A percentile compares a stretch with the other conserved stretches of the same genome.
These are phyloP conservation scores for Heteromeles arbutifolia DNA, from an alignment of 306 rosid genomes.

Conservation along the genomic window DNA sequence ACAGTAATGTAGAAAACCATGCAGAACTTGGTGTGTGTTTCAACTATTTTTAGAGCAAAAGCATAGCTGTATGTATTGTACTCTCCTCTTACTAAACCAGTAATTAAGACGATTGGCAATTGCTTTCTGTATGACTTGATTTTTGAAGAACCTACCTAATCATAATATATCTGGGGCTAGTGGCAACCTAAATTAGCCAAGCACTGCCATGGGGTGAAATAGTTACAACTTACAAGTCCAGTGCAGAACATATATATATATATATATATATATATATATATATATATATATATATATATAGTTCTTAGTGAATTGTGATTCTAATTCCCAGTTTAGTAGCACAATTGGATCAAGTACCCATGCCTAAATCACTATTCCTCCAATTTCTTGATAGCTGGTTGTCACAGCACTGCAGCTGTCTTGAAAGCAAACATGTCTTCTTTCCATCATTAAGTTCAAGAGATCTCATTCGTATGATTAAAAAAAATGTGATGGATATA, in stretches of 20 bases:
- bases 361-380: not conserved
- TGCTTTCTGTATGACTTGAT: not conserved
- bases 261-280: too few species aligned
- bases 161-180: not conserved
- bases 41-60: conserved; percentile 2
- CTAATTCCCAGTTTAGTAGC: not conserved
- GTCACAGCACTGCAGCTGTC: not conserved
- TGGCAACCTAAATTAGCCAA: not conserved
- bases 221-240: not conserved
- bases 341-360: not conserved
- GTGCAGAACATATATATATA: not conserved
- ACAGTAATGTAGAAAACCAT: not conserved
- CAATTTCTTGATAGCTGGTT: not conserved
- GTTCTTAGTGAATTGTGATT: not conserved
- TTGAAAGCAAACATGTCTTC: not conserved
- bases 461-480: not conserved
- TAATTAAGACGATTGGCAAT: not conserved
- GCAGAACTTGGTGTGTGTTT: not conserved
- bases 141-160: not conserved
- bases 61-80: not conserved
- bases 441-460: not conserved
- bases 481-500: not conserved
- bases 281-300: too few species aligned
- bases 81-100: not conserved
- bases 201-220: not conserved